phyloP scores from a whole-genome alignment of 2,329 filamentous ascomycete species.

The Aphanocladium album region DNA sequence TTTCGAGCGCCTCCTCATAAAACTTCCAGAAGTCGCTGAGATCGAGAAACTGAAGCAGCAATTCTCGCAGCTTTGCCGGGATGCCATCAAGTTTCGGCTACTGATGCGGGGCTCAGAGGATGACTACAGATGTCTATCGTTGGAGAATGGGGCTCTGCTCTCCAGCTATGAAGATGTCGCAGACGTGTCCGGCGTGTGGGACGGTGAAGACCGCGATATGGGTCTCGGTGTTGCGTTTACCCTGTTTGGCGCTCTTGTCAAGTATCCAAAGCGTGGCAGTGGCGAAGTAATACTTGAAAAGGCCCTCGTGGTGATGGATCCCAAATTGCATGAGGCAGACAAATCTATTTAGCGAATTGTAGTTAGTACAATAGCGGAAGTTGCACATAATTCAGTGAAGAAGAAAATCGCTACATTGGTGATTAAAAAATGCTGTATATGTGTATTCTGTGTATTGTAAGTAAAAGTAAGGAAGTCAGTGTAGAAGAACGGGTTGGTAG shows the following conservation, averaged over 20 bases:
- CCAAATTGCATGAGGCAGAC: too few relatives aligned
- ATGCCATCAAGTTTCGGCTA: neutral
- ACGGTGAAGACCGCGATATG: neutral
- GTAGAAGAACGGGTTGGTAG: too few relatives aligned
- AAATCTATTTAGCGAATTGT: too few relatives aligned
- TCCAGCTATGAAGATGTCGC: neutral
- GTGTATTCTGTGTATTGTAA: too few relatives aligned
- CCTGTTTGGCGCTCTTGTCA: neutral
- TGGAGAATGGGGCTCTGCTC: neutral
- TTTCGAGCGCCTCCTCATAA: neutral
- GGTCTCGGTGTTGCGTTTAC: neutral
- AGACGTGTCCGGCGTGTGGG: neutral
- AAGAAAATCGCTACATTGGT: too few relatives aligned
- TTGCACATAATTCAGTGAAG: too few relatives aligned
- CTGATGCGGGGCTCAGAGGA: neutral
- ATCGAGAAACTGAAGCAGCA: neutral
- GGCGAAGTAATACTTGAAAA: neutral
- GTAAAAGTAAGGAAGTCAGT: too few relatives aligned
- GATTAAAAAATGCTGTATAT: too few relatives aligned
- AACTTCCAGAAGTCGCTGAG: neutral
- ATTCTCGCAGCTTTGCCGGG: neutral
- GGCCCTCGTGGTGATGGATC: neutral
- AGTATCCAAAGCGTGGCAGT: neutral
- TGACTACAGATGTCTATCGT: neutral
- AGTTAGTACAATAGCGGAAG: too few relatives aligned